These are phyloP conservation scores for Pseudomicrostroma phylloplanum DNA, from an alignment of 1,284 basidiomycete species.

Conservation along the genomic window DNA sequence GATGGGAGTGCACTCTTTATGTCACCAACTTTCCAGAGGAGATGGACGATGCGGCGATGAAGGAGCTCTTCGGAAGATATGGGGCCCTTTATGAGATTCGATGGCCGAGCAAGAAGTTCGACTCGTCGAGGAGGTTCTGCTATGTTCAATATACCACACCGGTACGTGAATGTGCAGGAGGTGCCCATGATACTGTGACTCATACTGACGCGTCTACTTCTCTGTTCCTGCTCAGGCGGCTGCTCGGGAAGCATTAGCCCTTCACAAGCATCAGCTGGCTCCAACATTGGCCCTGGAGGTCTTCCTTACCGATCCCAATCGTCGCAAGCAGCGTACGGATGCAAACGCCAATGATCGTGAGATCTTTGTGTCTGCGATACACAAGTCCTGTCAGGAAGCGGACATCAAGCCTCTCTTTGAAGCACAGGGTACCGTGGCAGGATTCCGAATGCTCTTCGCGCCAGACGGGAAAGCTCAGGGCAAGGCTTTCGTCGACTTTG, in stretches of 20 bases:
- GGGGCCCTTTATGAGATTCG: constrained; percentile 87
- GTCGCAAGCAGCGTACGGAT: constrained; percentile 80
- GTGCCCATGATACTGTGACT: too few species aligned
- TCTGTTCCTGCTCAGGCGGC: constrained; percentile 55
- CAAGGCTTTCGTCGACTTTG: constrained; percentile 89
- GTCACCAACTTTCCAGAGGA: constrained; percentile 87
- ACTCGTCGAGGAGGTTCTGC: constrained; percentile 80
- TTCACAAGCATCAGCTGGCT: constrained; percentile 67
- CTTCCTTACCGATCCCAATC: constrained; percentile 79
- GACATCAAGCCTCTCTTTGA: constrained; percentile 73
- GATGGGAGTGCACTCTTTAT: constrained; percentile 90
- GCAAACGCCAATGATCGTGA: constrained; percentile 71
- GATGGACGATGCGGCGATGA: constrained; percentile 66
- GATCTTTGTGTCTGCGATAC: constrained; percentile 75
- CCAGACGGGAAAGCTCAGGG: constrained; percentile 69
- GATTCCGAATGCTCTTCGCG: constrained; percentile 70
- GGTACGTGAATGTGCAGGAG: too few species aligned
- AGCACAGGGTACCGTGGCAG: constrained; percentile 67
- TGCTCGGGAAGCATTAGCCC: constrained; percentile 69
- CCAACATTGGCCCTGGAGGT: constrained; percentile 60
- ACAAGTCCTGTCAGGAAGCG: constrained; percentile 64
- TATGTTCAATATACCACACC: constrained; percentile 61
- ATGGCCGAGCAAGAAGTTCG: constrained; percentile 97
- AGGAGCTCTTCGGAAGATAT: constrained; percentile 72
- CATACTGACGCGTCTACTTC: too few species aligned